Percentiles rank a stretch among this genome's conserved stretches.
These are phyloP conservation scores for Primulina eburnea DNA, from an alignment of 257 asterid species.

Conservation along the genomic window DNA sequence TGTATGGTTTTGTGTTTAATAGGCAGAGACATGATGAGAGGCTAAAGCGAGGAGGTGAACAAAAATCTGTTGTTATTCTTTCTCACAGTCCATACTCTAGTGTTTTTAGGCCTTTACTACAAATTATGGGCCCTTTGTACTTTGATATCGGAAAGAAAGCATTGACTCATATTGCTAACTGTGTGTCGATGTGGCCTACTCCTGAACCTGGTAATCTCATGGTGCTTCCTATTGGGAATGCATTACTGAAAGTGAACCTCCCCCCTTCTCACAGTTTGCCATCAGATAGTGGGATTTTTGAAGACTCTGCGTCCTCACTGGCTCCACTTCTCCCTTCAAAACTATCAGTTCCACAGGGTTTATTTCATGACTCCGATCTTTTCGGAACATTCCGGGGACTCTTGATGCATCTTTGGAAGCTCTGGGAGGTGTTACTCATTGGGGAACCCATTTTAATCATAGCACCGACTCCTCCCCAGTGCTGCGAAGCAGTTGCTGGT, in stretches of 20 bases:
- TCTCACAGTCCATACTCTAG: slow-evolving; percentile 80
- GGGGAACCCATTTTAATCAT: slow-evolving; percentile 93
- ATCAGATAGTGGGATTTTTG: slow-evolving; percentile 69
- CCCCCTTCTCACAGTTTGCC: slow-evolving; percentile 97
- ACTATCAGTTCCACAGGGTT: slow-evolving; percentile 82
- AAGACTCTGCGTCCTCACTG: slow-evolving; percentile 83
- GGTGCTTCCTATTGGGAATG: slow-evolving; percentile 93
- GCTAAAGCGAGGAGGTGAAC: slow-evolving; percentile 97
- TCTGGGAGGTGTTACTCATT: slow-evolving; percentile 87
- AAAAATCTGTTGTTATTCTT: slow-evolving; percentile 89
- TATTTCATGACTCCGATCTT: slow-evolving; percentile 95
- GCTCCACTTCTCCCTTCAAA: slow-evolving; percentile 93
- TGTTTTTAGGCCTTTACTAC: slow-evolving; percentile 91
- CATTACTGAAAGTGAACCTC: slow-evolving; percentile 74
- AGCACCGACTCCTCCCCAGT: slow-evolving; percentile 94
- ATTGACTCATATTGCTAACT: slow-evolving; percentile 71
- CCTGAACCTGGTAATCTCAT: slow-evolving; percentile 80
- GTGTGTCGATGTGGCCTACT: slow-evolving; percentile 80
- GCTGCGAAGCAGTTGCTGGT: slow-evolving; percentile 93
- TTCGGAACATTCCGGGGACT: slow-evolving; percentile 85
- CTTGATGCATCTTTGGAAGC: slow-evolving; percentile 90
- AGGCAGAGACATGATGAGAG: slow-evolving; percentile 98
- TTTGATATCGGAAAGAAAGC: slow-evolving; percentile 94
- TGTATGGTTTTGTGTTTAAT: slow-evolving; percentile 91
- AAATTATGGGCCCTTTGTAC: slow-evolving; percentile 94